Percentiles rank a stretch among this genome's conserved stretches.
Evolutionary conservation across 768 basidiomycete species (phyloP).

Genomic region (Boletus vinaceobasis): DNA sequence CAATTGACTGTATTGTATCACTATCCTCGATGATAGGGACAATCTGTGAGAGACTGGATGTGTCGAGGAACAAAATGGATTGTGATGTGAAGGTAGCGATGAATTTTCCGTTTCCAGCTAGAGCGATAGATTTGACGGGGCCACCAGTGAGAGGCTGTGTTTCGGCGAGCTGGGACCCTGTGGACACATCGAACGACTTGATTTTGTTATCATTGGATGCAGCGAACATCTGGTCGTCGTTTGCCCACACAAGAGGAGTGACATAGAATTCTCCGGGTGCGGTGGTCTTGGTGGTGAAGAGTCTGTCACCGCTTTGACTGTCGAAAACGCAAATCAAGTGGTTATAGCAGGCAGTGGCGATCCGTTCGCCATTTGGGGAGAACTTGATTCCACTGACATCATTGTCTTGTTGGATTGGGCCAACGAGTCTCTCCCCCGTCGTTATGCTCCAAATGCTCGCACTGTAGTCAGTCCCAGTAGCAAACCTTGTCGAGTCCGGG

Average conservation of each 20-base stretch:
- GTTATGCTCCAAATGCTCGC: not conserved
- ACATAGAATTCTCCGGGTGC: too few species aligned
- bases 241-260: too few species aligned
- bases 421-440: not conserved
- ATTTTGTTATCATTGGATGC: too few species aligned
- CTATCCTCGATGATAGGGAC: too few species aligned
- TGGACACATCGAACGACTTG: too few species aligned
- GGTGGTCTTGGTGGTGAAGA: accelerated
- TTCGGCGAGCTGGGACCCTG: too few species aligned
- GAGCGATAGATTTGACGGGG: accelerated
- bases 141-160: too few species aligned
- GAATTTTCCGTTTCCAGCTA: not conserved
- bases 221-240: too few species aligned
- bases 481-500: not conserved
- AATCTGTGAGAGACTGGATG: too few species aligned
- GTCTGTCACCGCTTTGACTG: not conserved
- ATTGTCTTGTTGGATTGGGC: not conserved
- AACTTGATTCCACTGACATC: not conserved
- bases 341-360: not conserved
- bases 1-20: too few species aligned
- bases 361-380: not conserved
- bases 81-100: too few species aligned
- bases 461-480: not conserved
- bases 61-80: too few species aligned
- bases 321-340: not conserved